phyloP scores from a whole-genome alignment of 768 basidiomycete species.

The Neoboletus brunneissimus region DNA sequence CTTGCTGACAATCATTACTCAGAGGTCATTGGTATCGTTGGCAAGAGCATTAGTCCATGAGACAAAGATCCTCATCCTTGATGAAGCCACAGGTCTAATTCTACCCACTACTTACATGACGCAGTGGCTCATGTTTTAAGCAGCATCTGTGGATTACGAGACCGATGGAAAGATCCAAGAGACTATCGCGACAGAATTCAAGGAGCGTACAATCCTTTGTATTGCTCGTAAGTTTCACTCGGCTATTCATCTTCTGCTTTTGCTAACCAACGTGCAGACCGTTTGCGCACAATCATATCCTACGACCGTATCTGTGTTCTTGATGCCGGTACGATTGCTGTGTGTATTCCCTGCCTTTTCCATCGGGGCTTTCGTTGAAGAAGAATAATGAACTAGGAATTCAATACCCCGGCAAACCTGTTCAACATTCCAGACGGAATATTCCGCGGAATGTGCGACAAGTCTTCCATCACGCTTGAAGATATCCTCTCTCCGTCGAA shows the following conservation, averaged over 20 bases:
- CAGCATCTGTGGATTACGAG: constrained; percentile 85
- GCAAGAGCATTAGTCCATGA: constrained; percentile 89
- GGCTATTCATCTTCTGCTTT: not conserved
- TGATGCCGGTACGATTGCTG: constrained; percentile 73
- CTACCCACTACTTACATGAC: not conserved
- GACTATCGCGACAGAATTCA: constrained; percentile 83
- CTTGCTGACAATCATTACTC: constrained; percentile 34
- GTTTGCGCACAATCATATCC: constrained; percentile 80
- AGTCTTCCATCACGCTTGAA: constrained; percentile 69
- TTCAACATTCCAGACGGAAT: constrained; percentile 59
- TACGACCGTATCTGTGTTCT: constrained; percentile 91
- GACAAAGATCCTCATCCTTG: constrained; percentile 79
- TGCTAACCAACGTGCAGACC: constrained; percentile 45
- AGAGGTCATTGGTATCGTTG: constrained; percentile 82
- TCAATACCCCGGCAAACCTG: constrained; percentile 72
- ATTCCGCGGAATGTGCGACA: constrained; percentile 85
- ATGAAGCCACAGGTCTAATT: constrained; percentile 75
- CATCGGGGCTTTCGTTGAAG: not conserved
- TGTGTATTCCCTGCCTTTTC: constrained; percentile 32
- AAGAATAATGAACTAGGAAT: constrained; percentile 48
- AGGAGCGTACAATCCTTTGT: constrained; percentile 79
- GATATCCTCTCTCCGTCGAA: constrained; percentile 52
- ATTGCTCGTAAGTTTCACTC: constrained; percentile 66
- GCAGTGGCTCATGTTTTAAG: not conserved
- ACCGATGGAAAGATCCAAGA: constrained; percentile 90